Evolutionary conservation across 768 basidiomycete species (phyloP), one percentile per base, ranked within the genome.

Genomic region (Naganishia friedmannii): DNA sequence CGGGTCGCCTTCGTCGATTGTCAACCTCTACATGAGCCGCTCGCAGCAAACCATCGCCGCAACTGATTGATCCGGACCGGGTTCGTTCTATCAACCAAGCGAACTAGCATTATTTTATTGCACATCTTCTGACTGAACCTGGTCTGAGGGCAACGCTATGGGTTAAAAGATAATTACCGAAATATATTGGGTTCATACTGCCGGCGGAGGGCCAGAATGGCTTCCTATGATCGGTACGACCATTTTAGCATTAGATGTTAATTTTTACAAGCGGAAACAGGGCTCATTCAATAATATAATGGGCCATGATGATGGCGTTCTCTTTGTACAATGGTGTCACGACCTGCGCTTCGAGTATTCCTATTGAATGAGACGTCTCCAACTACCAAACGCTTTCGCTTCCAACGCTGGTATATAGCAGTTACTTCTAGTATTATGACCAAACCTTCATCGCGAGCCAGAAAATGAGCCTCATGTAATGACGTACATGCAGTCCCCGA

Each of bases 401-500:
- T 23, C 48, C 48, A 21, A 46, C 17, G 48, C 48, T 51, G 48
- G 3, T 51, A n/a, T 23, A 23, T 51, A 4, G 48, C 48, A 51
- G 3, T 51, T 51, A 12, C 7, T 42, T 13, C 48, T 51, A 51
- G 19, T 51, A 51, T 66, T 48, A 54, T 53, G 48, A 53, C 48
- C 65, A 66, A 3, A 51, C 65, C 48, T 54, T 8, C 12, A 19
- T 15, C 23, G 15, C 17, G 9, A 10, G 21, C 53, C 28, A 19
- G 34, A 21, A 19, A 21, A 9, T 53, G 10, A 48, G 45, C 23
- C 4, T 32, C 9, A 51, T 3, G 6, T 10, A 66, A 1, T 31
- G 21, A 45, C 84, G 48, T 21, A 26, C 26, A 29, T 17, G 12
- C 4, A 19, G 10, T 3, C 23, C 0, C 1, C 1, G 15, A 15